Evolutionary conservation across 768 basidiomycete species (phyloP), one percentile per base, ranked within the genome.

Genomic region (Boletus sp.): DNA sequence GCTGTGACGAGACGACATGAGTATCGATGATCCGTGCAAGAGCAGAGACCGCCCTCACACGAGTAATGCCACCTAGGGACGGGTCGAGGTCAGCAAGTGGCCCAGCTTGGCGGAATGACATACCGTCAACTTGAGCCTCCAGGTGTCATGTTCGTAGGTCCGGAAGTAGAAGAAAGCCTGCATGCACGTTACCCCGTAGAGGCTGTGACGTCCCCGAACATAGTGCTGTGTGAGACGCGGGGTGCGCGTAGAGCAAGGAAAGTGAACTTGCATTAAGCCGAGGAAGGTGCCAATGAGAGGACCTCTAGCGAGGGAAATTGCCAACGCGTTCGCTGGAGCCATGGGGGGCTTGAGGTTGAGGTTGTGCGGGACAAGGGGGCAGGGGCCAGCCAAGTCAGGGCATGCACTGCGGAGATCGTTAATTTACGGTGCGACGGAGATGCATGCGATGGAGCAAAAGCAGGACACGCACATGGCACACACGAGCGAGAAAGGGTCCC

Each of bases 121-220:
- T 37, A 70, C 68, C 41, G 51, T 63, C 27, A 53, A 4, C 40
- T 67, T 69, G 27, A 68, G 63, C 25, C 53, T 48, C 45, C 43
- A 21, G 11, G 30, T 6, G 25, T 68, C 67, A 2, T 45, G 43
- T 3, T 54, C 55, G 52, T 68, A 68, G 0, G 61, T 68, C 11
- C 47, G 58, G 19, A 65, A 70, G 54, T 68, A 68, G 21, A 63
- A 70, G 23, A 70, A 61, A 6, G 65, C 56, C 33, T 68, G 67
- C 40, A 57, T 56, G 54, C 65, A 68, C 7, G 65, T 67, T 6
- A 65, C 48, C 13, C 68, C 68, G n/a, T 70, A 69, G 3, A 70
- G 47, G 21, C 68, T 69, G 34, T 15, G 21, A 7, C 7, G 4
- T 39, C 33, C 32, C 17, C 25, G 5, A 21, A 21, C 11, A 32